Base-by-base conservation (phyloP, 192 early-diverging fungal genomes). In the Paraglomus occultum region DNA sequence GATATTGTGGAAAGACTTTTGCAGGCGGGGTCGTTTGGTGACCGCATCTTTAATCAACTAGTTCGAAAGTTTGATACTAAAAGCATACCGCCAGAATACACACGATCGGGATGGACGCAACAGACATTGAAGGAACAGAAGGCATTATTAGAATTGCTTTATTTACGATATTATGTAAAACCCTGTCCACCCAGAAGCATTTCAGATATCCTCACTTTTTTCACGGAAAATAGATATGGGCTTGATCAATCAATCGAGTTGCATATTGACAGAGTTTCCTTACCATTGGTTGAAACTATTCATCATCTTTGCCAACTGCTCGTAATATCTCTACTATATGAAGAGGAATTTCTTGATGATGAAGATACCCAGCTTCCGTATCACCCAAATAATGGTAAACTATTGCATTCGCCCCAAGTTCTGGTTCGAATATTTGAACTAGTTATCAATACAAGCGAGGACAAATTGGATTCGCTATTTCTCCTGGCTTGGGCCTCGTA, bases 111-210 rank as follows among this genome's bases (percentile, higher is more conserved):
- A 4, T 57, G 54, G 54, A 57, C 62, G 22, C 23, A 6, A 31
- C 62, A 64, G 38, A 49, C 43, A 31, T 14, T 64, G 20, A 64
- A 64, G 49, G 62, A 64, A 47, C 62, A 64, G 49, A 64, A 47
- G 38, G 45, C 15, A 17, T 31, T 64, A 49, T 64, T 64, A 12
- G 62, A 64, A 42, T 40, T 64, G 23, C 38, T 64, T 15, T 64
- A 22, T n/a, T 22, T 64, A 10, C 43, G 43, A 48, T 64, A 64
- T 49, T 22, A 31, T 2, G 46, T 20, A 38, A 12, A 20, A 23
- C 15, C 46, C 62, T 48, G 22, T 8, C 22, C 62, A 46, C 11
- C n/a, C 43, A 64, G 31, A 44, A 17, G 20, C 46, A 17, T 20
- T 47, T 17, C 23, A 39, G 49, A 9, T 22, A 49, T 64, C n/a